phyloP scores from a whole-genome alignment of 495 filamentous ascomycete species.

The Talaromyces trachyspermus region DNA sequence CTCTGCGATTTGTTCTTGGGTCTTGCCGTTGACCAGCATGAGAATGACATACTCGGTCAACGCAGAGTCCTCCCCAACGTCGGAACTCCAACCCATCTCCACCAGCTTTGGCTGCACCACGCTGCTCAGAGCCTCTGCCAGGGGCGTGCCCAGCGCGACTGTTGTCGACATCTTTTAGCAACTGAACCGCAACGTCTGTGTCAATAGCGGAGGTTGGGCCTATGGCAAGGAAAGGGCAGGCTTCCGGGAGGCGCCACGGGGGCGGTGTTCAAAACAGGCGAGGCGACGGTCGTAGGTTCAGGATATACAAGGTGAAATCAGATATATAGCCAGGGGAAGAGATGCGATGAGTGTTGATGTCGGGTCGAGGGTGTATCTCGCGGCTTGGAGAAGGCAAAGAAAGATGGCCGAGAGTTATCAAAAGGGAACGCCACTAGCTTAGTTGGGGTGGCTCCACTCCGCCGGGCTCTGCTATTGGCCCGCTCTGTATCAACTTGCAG shows the following conservation, averaged over 20 bases:
- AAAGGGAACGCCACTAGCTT: too few relatives aligned
- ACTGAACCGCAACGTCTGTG: too few relatives aligned
- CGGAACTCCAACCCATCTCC: constrained; percentile 87
- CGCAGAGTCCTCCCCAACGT: constrained; percentile 70
- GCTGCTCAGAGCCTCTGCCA: constrained; percentile 72
- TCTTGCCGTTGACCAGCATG: constrained; percentile 93
- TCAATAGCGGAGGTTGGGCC: not conserved
- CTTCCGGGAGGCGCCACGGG: not conserved
- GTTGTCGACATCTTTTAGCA: constrained; percentile 60
- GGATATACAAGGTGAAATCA: too few relatives aligned
- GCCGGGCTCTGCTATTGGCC: too few relatives aligned
- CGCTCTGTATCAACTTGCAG: too few relatives aligned
- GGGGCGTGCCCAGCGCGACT: constrained; percentile 62
- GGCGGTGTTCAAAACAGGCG: too few relatives aligned
- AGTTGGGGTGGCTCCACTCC: too few relatives aligned
- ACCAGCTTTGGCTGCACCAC: constrained; percentile 86
- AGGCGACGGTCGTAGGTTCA: too few relatives aligned
- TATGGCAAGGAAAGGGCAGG: not conserved
- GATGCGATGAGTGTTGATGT: not conserved
- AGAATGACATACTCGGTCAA: constrained; percentile 93
- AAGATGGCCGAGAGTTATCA: too few relatives aligned
- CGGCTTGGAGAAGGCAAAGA: too few relatives aligned
- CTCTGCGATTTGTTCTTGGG: constrained; percentile 75
- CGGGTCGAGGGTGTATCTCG: too few relatives aligned
- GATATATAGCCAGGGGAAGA: too few relatives aligned